Conservation (phyloP, 805 yeast genomes). For the Millerozyma acaciae region DNA sequence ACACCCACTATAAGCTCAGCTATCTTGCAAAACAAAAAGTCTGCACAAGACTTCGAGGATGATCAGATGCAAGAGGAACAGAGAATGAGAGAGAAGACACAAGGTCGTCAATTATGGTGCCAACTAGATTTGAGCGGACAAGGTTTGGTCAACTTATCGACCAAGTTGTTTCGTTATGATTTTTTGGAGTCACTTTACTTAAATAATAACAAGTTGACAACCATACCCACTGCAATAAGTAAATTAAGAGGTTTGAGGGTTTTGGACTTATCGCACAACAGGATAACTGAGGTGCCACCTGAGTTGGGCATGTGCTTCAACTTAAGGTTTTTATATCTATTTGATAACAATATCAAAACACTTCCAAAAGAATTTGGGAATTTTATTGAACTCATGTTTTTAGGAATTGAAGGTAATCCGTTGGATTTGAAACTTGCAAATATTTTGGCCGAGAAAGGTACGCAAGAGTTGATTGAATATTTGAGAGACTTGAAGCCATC, state of each 20-base stretch:
- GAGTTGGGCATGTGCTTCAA: slow-evolving; percentile 82
- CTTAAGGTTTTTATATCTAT: slow-evolving; percentile 75
- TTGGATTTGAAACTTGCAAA: slow-evolving; percentile 62
- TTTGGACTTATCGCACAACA: slow-evolving; percentile 79
- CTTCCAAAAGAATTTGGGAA: slow-evolving; percentile 86
- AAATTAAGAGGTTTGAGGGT: slow-evolving; percentile 71
- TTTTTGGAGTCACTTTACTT: slow-evolving; percentile 84
- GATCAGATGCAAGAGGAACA: slow-evolving; percentile 49
- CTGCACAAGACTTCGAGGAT: slow-evolving; percentile 50
- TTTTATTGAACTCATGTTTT: slow-evolving; percentile 74
- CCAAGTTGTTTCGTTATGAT: slow-evolving; percentile 71
- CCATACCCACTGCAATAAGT: slow-evolving; percentile 64
- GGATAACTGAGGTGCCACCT: slow-evolving; percentile 65
- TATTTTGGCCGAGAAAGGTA: slow-evolving; percentile 75
- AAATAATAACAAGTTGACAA: slow-evolving; percentile 75
- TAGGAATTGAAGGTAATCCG: slow-evolving; percentile 94
- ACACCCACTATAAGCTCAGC: slow-evolving; percentile 36
- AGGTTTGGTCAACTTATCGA: slow-evolving; percentile 66
- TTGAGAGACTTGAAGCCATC: slow-evolving; percentile 81
- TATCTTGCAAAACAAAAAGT: slow-evolving; percentile 41
- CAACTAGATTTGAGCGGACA: slow-evolving; percentile 91
- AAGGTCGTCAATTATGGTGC: slow-evolving; percentile 86
- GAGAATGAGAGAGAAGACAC: slow-evolving; percentile 53
- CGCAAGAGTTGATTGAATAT: slow-evolving; percentile 74
- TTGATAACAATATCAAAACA: slow-evolving; percentile 75